Percentiles rank a stretch among this genome's conserved stretches.
Evolutionary conservation across 768 basidiomycete genomes (phyloP).

Genomic region (Lenzites betulinus): DNA sequence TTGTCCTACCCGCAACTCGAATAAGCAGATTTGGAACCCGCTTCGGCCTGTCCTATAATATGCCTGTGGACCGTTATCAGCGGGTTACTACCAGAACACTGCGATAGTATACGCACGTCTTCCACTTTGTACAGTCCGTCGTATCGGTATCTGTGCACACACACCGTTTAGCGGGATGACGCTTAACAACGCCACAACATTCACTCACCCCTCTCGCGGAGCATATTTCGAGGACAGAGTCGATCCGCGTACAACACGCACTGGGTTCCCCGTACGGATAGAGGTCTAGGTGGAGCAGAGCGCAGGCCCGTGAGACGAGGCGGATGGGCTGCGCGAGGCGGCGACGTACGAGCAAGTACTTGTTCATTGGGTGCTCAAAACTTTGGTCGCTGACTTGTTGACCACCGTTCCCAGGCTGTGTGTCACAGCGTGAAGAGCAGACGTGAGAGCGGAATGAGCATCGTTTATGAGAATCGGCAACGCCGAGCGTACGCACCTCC

Average conservation of each 20-base stretch:
- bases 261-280: constrained; percentile 8
- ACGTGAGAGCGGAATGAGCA: not conserved
- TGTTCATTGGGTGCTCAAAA: constrained; percentile 16
- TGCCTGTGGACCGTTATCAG: no score
- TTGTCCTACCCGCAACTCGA: no score
- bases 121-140: constrained; percentile 19
- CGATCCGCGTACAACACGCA: constrained; percentile 15
- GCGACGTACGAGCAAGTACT: constrained; percentile 5
- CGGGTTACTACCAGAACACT: no score
- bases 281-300: constrained; percentile 4
- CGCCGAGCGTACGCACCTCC: not conserved
- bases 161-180: not conserved
- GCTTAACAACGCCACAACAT: not conserved
- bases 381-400: constrained; percentile 13
- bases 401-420: not conserved
- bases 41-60: no score
- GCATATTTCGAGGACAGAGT: constrained; percentile 14
- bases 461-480: not conserved
- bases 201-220: constrained; percentile 20
- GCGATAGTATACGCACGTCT: not conserved
- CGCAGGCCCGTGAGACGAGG: not conserved
- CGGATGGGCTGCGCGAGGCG: no score
- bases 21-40: no score
- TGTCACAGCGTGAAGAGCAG: no score
- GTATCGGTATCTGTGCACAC: constrained; percentile 15